Percentiles rank a stretch among this genome's conserved stretches.
Conservation (phyloP, 352 stramenopile species). For the Globisporangium spinosum region DNA sequence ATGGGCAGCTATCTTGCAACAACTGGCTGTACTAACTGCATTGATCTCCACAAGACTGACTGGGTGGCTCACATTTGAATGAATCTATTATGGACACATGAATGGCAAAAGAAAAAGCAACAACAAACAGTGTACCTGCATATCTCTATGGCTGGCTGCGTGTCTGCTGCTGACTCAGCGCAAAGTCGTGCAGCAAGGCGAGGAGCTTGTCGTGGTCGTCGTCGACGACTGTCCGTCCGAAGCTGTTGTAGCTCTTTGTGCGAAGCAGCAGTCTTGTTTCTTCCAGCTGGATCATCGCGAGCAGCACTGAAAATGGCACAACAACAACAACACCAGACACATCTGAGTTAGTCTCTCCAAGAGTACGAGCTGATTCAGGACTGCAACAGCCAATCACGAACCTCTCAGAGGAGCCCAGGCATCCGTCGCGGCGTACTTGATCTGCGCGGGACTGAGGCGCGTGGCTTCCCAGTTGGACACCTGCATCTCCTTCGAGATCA, state of each 20-base stretch:
- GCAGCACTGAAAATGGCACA: conserved; percentile 44
- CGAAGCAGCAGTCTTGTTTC: conserved; percentile 49
- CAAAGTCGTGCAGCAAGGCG: conserved; percentile 39
- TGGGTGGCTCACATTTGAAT: neutral
- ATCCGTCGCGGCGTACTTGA: conserved; percentile 78
- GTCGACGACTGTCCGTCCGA: conserved; percentile 30
- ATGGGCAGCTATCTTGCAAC: neutral
- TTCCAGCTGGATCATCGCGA: conserved; percentile 69
- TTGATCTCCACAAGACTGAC: neutral
- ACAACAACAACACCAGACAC: neutral
- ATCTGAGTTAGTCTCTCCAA: neutral
- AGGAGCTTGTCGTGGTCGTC: conserved; percentile 48
- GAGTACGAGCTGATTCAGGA: neutral
- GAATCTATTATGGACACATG: conserved; percentile 16
- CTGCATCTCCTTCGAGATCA: conserved; percentile 84
- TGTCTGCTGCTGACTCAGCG: conserved; percentile 23
- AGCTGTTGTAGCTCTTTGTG: conserved; percentile 66
- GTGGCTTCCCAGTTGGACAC: conserved; percentile 80
- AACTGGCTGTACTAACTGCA: neutral
- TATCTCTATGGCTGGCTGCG: conserved; percentile 11
- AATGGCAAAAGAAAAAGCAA: neutral
- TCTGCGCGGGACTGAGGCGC: conserved; percentile 61
- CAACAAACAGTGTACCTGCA: neutral
- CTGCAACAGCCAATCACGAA: conserved; percentile 22
- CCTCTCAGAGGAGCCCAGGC: conserved; percentile 72